Conservation (phyloP, 345 rosid genomes). For the Dimocarpus longan region DNA sequence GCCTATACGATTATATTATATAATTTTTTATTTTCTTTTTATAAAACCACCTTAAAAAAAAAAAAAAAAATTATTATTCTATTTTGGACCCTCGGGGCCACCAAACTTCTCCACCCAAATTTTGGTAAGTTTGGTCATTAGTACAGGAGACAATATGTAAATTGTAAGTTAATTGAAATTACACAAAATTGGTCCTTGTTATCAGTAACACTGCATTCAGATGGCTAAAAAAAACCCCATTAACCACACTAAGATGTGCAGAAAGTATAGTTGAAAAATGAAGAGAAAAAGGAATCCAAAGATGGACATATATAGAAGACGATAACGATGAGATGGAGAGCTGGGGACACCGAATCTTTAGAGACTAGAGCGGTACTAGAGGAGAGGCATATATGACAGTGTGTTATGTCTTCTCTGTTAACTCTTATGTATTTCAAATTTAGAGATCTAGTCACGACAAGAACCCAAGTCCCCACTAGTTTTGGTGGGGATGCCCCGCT, state of each 20-base stretch:
- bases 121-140: background rate
- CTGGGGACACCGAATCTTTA: constrained; percentile 24
- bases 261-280: background rate
- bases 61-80: no score
- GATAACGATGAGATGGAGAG: constrained; percentile 22
- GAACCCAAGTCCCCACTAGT: constrained; percentile 28
- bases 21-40: no score
- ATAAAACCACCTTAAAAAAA: no score
- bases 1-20: no score
- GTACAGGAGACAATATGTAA: background rate
- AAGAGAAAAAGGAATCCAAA: constrained; percentile 23
- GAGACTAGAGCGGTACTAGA: background rate
- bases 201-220: background rate
- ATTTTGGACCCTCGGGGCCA: background rate
- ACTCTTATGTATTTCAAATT: background rate
- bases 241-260: background rate
- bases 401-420: constrained; percentile 10
- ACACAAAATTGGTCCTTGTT: background rate
- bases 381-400: background rate
- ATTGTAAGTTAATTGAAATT: background rate
- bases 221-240: background rate
- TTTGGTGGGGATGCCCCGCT: constrained; percentile 7
- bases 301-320: constrained; percentile 17
- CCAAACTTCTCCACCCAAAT: background rate
- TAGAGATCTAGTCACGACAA: constrained; percentile 18